Percentiles rank a stretch among this genome's conserved stretches.
phyloP scores from a whole-genome alignment of 2,329 filamentous ascomycete species.

The Ceratocystiopsis brevicomis region DNA sequence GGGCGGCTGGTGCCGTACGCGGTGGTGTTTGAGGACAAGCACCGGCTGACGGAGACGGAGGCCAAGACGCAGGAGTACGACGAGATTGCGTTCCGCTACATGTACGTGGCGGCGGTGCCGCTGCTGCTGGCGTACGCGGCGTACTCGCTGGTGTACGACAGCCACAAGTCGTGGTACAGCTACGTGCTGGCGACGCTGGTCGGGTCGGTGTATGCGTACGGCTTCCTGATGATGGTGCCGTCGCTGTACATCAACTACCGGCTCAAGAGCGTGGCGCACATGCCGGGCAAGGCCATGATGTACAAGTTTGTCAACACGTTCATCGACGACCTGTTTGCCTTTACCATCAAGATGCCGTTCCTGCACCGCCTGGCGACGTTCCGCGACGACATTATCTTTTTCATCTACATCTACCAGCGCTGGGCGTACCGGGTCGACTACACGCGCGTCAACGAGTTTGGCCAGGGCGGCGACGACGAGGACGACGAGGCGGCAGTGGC shows the following conservation, averaged over 20 bases:
- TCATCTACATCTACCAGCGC: constrained; percentile 87
- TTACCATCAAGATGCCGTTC: constrained; percentile 98
- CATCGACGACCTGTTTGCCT: constrained; percentile 95
- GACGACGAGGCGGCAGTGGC: constrained; percentile 15
- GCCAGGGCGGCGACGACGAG: constrained; percentile 90
- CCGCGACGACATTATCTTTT: constrained; percentile 94
- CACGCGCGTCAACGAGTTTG: constrained; percentile 88
- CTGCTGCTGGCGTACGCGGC: constrained; percentile 73
- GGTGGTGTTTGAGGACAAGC: constrained; percentile 85
- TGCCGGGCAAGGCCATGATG: constrained; percentile 90
- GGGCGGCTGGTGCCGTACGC: constrained; percentile 60
- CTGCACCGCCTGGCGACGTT: constrained; percentile 83
- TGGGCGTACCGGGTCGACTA: constrained; percentile 89
- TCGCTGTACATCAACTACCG: constrained; percentile 98
- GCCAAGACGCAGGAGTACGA: constrained; percentile 98
- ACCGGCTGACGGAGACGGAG: constrained; percentile 85
- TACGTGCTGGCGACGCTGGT: constrained; percentile 91
- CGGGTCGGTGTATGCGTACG: constrained; percentile 91
- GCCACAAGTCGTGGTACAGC: constrained; percentile 95
- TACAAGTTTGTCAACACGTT: constrained; percentile 99
- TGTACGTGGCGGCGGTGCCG: constrained; percentile 82
- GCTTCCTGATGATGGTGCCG: constrained; percentile 98
- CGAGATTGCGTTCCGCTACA: constrained; percentile 90
- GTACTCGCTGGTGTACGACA: constrained; percentile 84
- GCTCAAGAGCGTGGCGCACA: constrained; percentile 85